Evolutionary conservation across 1,284 basidiomycete species (phyloP).

Genomic region (Rhodotorula sp.): DNA sequence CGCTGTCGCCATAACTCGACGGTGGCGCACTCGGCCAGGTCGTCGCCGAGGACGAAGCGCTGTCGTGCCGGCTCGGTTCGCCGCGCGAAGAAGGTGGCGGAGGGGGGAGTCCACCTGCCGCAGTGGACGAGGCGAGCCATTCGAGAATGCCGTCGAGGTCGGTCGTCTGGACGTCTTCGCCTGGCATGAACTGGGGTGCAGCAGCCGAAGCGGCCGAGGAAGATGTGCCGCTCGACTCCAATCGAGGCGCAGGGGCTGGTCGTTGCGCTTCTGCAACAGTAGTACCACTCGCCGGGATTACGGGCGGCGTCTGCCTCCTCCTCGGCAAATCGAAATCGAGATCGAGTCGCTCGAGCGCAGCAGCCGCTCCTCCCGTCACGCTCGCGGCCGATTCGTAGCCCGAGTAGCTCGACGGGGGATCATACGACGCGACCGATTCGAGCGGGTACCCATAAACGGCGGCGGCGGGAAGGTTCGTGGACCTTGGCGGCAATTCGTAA

Average conservation of each 20-base stretch:
- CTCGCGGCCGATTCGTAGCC: slow-evolving; percentile 4
- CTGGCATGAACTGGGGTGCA: neutral
- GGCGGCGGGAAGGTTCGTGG: neutral
- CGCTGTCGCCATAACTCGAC: neutral
- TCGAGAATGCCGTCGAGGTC: slow-evolving; percentile 33
- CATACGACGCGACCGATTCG: slow-evolving; percentile 7
- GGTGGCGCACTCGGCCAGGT: slow-evolving; percentile 15
- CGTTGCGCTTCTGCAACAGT: neutral
- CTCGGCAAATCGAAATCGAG: slow-evolving; percentile 4
- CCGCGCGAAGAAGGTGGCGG: slow-evolving; percentile 8
- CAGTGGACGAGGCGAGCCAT: slow-evolving; percentile 22
- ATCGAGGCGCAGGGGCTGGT: neutral
- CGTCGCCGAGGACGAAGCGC: neutral
- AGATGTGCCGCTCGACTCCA: neutral
- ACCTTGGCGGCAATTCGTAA: neutral
- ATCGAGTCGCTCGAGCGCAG: slow-evolving; percentile 14
- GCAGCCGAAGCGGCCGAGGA: neutral
- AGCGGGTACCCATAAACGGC: slow-evolving; percentile 25
- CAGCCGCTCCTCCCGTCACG: slow-evolving; percentile 8
- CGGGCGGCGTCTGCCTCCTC: neutral
- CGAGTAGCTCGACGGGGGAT: slow-evolving; percentile 4
- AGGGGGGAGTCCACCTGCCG: slow-evolving; percentile 9
- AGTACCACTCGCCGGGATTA: neutral
- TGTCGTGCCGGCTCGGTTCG: neutral
- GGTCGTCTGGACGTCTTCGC: slow-evolving; percentile 5